A percentile compares a stretch with the other conserved stretches of the same genome.
Conservation (phyloP, 2,329 filamentous ascomycete genomes). For the Botrytis aclada region DNA sequence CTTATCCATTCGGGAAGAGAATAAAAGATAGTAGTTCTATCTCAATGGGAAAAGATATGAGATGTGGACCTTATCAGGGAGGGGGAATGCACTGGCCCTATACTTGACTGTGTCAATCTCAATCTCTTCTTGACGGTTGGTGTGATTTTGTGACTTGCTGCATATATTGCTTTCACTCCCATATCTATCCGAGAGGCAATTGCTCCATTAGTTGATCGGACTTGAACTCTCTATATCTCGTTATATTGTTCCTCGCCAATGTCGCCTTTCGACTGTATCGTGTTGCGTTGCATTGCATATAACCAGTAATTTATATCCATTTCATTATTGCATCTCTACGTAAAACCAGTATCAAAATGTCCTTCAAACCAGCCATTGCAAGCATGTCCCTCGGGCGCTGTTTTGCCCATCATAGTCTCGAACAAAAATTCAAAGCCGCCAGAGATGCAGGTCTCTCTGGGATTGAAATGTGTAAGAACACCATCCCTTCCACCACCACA, state of each 20-base stretch:
- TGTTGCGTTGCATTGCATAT: not conserved
- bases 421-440: constrained; percentile 66
- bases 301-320: not conserved
- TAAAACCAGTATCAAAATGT: constrained; percentile 40
- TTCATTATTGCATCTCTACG: not conserved
- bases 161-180: not conserved
- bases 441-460: constrained; percentile 62
- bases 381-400: constrained; percentile 69
- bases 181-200: not conserved
- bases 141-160: not conserved
- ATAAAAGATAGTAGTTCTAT: constrained; percentile 8
- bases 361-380: constrained; percentile 64
- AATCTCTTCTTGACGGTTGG: not conserved
- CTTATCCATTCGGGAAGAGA: not conserved
- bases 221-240: not conserved
- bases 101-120: not conserved
- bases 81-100: not conserved
- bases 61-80: not conserved
- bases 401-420: constrained; percentile 51
- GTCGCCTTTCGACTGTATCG: not conserved
- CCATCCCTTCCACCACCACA: not conserved
- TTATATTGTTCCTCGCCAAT: not conserved
- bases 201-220: not conserved
- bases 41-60: not conserved
- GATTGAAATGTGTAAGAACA: constrained; percentile 58